Percentiles rank a stretch among this genome's conserved stretches.
Conservation (phyloP, 371 early-diverging fungal species). For the Rhizomucor pusillus region DNA sequence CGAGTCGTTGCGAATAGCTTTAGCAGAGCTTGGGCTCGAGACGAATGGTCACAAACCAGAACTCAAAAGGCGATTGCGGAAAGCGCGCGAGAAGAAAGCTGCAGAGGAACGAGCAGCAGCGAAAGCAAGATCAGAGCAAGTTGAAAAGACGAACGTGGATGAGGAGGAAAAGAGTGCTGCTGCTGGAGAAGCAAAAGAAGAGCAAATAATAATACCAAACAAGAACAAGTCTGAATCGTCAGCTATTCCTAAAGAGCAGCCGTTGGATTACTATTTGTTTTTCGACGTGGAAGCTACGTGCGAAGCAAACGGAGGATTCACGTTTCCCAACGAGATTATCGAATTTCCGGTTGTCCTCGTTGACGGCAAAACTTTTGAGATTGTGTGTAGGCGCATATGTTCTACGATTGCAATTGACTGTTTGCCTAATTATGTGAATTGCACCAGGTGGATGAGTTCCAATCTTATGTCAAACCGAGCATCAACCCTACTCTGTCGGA, state of each 20-base stretch:
- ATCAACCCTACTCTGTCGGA: slow-evolving; percentile 63
- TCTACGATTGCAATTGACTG: background rate
- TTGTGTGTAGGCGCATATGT: slow-evolving; percentile 41
- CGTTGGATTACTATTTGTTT: slow-evolving; percentile 62
- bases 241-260: too few species aligned
- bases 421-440: background rate
- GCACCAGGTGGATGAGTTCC: slow-evolving; percentile 66
- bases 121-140: background rate
- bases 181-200: background rate
- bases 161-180: too few species aligned
- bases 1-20: slow-evolving; percentile 43
- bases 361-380: slow-evolving; percentile 53
- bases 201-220: too few species aligned
- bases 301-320: slow-evolving; percentile 54
- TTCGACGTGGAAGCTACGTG: slow-evolving; percentile 88
- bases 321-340: slow-evolving; percentile 76
- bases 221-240: too few species aligned
- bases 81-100: slow-evolving; percentile 38
- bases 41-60: slow-evolving; percentile 49
- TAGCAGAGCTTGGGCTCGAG: slow-evolving; percentile 45
- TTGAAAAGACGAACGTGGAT: background rate
- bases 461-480: slow-evolving; percentile 69
- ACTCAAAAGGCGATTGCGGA: slow-evolving; percentile 50
- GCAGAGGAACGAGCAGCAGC: slow-evolving; percentile 1
- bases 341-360: slow-evolving; percentile 81